Conservation (phyloP, 306 rosid genomes). For the Chamaecrista fasciculata region DNA sequence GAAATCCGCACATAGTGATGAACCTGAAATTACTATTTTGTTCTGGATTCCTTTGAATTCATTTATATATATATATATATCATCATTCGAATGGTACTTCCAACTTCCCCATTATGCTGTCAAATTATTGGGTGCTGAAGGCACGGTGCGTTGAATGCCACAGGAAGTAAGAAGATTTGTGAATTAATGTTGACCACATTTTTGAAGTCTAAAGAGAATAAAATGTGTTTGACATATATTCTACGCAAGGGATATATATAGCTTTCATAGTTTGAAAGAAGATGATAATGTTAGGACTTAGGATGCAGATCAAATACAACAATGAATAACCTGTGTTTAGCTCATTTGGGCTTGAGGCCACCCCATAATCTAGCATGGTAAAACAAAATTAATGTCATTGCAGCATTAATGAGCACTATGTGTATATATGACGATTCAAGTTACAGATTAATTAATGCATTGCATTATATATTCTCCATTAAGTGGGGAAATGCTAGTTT, state of each 20-base stretch:
- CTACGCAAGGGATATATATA: neutral
- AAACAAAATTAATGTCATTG: too few relatives aligned
- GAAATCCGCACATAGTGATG: neutral
- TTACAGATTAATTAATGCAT: too few relatives aligned
- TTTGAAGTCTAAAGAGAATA: neutral
- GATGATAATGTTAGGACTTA: neutral
- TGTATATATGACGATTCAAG: too few relatives aligned
- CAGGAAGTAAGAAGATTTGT: neutral
- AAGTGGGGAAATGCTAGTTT: too few relatives aligned
- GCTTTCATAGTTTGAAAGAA: neutral
- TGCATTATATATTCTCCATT: too few relatives aligned
- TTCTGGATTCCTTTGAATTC: too few relatives aligned
- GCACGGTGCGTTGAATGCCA: neutral
- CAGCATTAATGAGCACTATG: too few relatives aligned
- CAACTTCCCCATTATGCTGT: neutral
- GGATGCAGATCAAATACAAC: too few relatives aligned
- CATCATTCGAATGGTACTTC: neutral
- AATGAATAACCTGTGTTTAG: too few relatives aligned
- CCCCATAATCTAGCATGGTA: too few relatives aligned
- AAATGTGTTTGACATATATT: neutral
- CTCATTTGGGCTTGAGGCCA: too few relatives aligned
- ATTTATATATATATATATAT: too few relatives aligned
- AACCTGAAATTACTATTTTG: neutral
- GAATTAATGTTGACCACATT: neutral
- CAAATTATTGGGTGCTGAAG: neutral